Conservation (phyloP, 257 asterid species). For the Plectranthus barbatus region DNA sequence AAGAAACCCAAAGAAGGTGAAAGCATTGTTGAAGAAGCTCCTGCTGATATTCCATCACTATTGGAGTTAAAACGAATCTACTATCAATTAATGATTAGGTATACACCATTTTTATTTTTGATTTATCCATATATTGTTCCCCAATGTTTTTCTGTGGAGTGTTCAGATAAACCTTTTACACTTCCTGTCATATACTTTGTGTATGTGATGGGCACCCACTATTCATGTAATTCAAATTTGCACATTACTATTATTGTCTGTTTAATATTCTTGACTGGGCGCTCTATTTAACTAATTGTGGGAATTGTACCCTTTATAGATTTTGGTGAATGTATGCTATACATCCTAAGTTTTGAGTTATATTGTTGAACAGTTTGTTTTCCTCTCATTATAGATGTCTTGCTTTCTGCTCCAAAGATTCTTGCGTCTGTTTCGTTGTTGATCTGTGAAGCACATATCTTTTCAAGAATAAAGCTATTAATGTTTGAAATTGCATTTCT, state of each 20-base stretch:
- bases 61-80: conserved; percentile 81
- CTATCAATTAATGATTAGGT: conserved; percentile 40
- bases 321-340: neutral
- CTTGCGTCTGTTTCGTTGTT: neutral
- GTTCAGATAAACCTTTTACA: neutral
- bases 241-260: neutral
- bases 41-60: conserved; percentile 88
- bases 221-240: no score
- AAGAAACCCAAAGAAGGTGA: conserved; percentile 92
- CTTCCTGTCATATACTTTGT: neutral
- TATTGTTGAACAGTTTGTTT: neutral
- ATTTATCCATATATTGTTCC: neutral
- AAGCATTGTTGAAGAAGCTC: conserved; percentile 74
- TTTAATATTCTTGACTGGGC: neutral
- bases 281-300: neutral
- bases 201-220: neutral
- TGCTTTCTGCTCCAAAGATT: neutral
- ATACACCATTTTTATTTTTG: neutral
- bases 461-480: neutral
- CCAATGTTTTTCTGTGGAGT: neutral
- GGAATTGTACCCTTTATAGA: neutral
- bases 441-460: neutral
- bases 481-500: neutral
- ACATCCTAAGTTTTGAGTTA: neutral
- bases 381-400: neutral